Evolutionary conservation across 495 filamentous ascomycete genomes (phyloP).

Genomic region (Penicillium subrubescens): DNA sequence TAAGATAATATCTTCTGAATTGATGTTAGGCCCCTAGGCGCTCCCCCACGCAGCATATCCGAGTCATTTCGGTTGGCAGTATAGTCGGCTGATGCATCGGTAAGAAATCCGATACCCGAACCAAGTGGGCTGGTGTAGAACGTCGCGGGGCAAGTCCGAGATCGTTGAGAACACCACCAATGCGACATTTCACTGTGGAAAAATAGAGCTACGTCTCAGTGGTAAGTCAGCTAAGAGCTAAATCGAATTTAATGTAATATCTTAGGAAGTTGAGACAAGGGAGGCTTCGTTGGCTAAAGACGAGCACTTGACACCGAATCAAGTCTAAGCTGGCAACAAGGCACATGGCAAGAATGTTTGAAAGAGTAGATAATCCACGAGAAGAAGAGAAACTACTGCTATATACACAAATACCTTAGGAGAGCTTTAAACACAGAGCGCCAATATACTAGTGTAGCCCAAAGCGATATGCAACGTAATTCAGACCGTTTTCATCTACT

Average conservation of each 20-base stretch:
- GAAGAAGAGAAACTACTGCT: neutral
- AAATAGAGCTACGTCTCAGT: neutral
- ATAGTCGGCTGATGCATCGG: constrained; percentile 20
- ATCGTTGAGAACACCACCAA: neutral
- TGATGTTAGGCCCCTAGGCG: neutral
- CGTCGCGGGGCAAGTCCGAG: constrained; percentile 42
- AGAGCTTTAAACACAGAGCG: neutral
- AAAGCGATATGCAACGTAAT: neutral
- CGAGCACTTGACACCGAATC: neutral
- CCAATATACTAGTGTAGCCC: neutral
- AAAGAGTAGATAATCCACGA: too few relatives aligned
- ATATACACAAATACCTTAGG: neutral
- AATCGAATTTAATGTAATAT: neutral
- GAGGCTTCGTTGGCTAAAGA: neutral
- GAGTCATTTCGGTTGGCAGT: constrained; percentile 17
- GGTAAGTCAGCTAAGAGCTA: neutral
- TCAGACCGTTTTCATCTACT: neutral
- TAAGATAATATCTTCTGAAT: neutral
- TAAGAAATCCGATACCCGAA: constrained; percentile 37
- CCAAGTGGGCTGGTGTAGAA: neutral
- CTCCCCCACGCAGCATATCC: constrained; percentile 35
- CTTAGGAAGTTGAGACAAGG: neutral
- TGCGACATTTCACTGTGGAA: constrained; percentile 2
- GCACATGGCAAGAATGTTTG: neutral
- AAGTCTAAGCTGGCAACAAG: neutral